Percentiles rank a stretch among this genome's conserved stretches.
phyloP scores from a whole-genome alignment of 1,284 basidiomycete species.

The Apiotrichum montevideense region DNA sequence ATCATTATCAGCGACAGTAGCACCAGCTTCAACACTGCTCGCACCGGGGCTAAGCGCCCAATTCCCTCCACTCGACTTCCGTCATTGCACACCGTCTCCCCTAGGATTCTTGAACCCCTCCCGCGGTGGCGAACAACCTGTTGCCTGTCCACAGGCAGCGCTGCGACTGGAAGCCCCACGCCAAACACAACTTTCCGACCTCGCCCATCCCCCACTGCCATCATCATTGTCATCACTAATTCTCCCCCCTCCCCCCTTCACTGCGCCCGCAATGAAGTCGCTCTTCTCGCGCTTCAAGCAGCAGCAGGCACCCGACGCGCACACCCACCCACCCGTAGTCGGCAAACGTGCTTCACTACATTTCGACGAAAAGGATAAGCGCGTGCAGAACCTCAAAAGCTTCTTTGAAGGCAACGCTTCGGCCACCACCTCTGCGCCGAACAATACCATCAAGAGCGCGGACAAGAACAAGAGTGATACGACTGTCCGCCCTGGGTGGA shows the following conservation, averaged over 20 bases:
- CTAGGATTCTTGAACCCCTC: too few relatives aligned
- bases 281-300: slow-evolving; percentile 27
- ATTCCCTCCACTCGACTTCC: too few relatives aligned
- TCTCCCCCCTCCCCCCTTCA: not conserved
- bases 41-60: too few relatives aligned
- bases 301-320: not conserved
- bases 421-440: not conserved
- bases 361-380: slow-evolving; percentile 11
- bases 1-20: too few relatives aligned
- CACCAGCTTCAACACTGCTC: too few relatives aligned
- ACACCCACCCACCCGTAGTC: not conserved
- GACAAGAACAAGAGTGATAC: not conserved
- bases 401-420: not conserved
- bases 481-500: not conserved
- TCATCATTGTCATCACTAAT: not conserved
- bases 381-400: not conserved
- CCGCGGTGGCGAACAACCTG: too few relatives aligned
- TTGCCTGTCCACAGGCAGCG: too few relatives aligned
- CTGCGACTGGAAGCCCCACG: too few relatives aligned
- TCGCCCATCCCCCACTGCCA: too few relatives aligned
- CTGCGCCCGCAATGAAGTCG: slow-evolving; percentile 25
- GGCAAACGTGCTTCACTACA: not conserved
- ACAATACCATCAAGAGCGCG: not conserved
- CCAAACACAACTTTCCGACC: too few relatives aligned
- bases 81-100: too few relatives aligned